Conservation (phyloP, 768 basidiomycete genomes). For the Leccinum subtestaceum region DNA sequence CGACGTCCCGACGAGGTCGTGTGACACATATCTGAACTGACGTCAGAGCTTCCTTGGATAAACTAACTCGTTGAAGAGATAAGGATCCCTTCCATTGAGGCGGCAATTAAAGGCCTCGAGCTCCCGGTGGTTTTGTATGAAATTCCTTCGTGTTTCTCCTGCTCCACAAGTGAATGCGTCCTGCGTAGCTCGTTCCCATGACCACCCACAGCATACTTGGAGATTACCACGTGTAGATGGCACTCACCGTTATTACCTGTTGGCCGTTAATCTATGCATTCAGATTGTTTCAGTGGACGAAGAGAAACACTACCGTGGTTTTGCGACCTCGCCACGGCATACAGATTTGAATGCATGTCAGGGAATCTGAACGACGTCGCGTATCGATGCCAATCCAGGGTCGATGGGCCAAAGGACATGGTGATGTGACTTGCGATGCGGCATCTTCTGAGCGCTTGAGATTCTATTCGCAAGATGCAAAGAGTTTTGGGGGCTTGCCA, state of each 20-base stretch:
- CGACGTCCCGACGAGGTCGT: neutral
- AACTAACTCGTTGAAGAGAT: neutral
- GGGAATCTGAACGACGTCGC: neutral
- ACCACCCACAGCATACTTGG: neutral
- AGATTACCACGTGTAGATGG: neutral
- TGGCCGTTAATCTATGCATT: neutral
- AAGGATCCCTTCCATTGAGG: neutral
- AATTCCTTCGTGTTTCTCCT: conserved; percentile 5
- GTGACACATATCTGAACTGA: neutral
- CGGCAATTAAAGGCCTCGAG: neutral
- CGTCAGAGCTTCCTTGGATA: neutral
- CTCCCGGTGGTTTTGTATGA: neutral
- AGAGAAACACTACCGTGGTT: neutral
- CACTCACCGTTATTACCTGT: neutral
- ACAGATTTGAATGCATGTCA: neutral
- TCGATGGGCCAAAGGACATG: neutral
- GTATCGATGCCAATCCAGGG: neutral
- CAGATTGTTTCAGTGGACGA: conserved; percentile 1
- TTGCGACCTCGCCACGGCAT: neutral
- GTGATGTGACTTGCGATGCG: neutral
- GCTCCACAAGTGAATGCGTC: neutral
- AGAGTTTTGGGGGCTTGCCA: neutral
- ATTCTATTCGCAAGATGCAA: conserved; percentile 2
- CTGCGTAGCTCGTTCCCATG: neutral
- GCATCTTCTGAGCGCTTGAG: neutral